Percentiles rank a stretch among this genome's conserved stretches.
These are phyloP conservation scores for Pouteria glomerata DNA, from an alignment of 148 eudicot species.

Conservation along the genomic window DNA sequence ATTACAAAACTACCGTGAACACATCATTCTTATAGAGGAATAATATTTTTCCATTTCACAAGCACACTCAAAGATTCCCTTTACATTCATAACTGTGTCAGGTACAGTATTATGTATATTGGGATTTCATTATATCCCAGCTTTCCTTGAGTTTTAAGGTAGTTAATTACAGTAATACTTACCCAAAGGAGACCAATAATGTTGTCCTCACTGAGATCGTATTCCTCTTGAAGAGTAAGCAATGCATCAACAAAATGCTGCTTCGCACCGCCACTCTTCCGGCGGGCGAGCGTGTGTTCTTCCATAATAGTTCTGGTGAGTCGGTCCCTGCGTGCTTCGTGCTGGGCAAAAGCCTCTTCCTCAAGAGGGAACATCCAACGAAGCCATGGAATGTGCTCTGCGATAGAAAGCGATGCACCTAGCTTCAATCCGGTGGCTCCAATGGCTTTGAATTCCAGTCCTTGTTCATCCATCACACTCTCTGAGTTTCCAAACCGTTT, in stretches of 20 bases:
- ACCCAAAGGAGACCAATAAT: slow-evolving; percentile 83
- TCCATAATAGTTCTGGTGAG: slow-evolving; percentile 71
- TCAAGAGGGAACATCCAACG: slow-evolving; percentile 62
- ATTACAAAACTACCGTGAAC: too few species aligned
- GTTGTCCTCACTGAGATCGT: slow-evolving; percentile 79
- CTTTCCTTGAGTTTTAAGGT: too few species aligned
- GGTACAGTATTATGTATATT: too few species aligned
- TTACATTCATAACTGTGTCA: too few species aligned
- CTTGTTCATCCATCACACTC: slow-evolving; percentile 63
- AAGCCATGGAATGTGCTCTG: slow-evolving; percentile 69
- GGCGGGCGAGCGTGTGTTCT: slow-evolving; percentile 52
- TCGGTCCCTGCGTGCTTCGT: slow-evolving; percentile 42
- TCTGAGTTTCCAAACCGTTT: slow-evolving; percentile 65
- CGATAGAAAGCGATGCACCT: slow-evolving; percentile 41
- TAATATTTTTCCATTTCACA: too few species aligned
- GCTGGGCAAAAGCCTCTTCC: slow-evolving; percentile 47
- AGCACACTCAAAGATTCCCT: too few species aligned
- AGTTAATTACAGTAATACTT: background rate
- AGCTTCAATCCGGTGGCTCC: slow-evolving; percentile 41
- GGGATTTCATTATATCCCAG: too few species aligned
- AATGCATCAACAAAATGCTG: slow-evolving; percentile 83
- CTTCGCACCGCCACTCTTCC: slow-evolving; percentile 42
- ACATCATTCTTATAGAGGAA: too few species aligned
- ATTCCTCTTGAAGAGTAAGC: slow-evolving; percentile 60
- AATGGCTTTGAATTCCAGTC: slow-evolving; percentile 68